phyloP scores from a whole-genome alignment of 805 yeast genomes.

The Yarrowia sp. region DNA sequence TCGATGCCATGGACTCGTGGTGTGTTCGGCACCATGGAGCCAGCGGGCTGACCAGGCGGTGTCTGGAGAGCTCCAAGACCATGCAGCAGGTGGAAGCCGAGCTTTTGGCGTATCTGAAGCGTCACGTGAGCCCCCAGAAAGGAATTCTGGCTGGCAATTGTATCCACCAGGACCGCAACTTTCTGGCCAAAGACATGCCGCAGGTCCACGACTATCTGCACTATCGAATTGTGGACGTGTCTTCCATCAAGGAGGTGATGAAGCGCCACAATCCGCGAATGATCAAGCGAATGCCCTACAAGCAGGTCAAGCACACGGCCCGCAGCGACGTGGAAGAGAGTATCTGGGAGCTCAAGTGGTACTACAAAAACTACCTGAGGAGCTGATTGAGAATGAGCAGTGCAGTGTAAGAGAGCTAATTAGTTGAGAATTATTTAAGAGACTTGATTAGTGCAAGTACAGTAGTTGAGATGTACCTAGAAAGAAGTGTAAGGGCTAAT shows the following conservation, averaged over 20 bases:
- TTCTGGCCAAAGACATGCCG: constrained; percentile 20
- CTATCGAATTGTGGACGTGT: neutral
- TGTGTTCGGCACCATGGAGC: constrained; percentile 5
- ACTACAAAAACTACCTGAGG: constrained; percentile 2
- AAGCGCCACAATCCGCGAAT: neutral
- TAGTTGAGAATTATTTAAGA: too few relatives aligned
- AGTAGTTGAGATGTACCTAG: too few relatives aligned
- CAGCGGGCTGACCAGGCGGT: neutral
- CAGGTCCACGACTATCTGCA: neutral
- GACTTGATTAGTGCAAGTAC: too few relatives aligned
- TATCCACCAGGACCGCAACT: constrained; percentile 7
- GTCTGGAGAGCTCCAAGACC: constrained; percentile 2
- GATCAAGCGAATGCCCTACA: constrained; percentile 13
- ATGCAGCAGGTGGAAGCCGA: neutral
- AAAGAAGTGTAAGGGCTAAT: too few relatives aligned
- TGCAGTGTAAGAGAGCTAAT: neutral
- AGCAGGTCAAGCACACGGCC: constrained; percentile 10
- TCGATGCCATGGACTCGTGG: constrained; percentile 4
- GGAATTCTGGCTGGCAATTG: neutral
- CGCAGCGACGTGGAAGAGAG: constrained; percentile 17
- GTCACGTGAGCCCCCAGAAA: neutral
- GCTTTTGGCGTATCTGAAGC: constrained; percentile 1
- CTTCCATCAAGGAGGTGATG: constrained; percentile 18
- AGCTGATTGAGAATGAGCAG: neutral
- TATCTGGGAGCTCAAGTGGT: constrained; percentile 1